Conservation (phyloP, 2,329 filamentous ascomycete genomes). For the Cladobotryum mycophilum region DNA sequence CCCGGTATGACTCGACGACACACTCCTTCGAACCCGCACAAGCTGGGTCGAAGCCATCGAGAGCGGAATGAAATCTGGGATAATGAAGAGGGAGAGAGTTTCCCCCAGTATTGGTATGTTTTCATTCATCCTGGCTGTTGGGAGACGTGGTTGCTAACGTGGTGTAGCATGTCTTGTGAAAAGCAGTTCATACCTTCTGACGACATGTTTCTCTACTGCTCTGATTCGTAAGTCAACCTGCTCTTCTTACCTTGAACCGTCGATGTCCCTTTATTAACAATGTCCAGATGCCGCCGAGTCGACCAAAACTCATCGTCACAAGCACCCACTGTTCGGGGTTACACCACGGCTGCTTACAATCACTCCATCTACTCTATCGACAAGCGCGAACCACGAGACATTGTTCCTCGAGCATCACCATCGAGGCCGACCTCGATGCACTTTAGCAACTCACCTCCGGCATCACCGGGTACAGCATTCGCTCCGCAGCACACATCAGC, state of each 20-base stretch:
- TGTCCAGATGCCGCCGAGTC: slow-evolving; percentile 45
- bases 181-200: slow-evolving; percentile 57
- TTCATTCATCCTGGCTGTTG: not conserved
- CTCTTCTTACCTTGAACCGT: not conserved
- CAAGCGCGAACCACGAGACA: slow-evolving; percentile 51
- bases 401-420: slow-evolving; percentile 57
- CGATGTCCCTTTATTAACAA: slow-evolving; percentile 16
- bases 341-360: slow-evolving; percentile 23
- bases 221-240: slow-evolving; percentile 47
- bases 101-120: slow-evolving; percentile 60
- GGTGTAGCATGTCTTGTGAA: slow-evolving; percentile 56
- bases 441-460: slow-evolving; percentile 46
- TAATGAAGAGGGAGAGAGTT: slow-evolving; percentile 55
- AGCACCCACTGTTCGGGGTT: slow-evolving; percentile 22
- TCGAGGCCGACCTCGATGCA: slow-evolving; percentile 52
- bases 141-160: slow-evolving; percentile 14
- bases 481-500: slow-evolving; percentile 41
- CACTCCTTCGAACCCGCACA: slow-evolving; percentile 35
- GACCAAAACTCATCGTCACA: slow-evolving; percentile 39
- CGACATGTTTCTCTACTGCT: slow-evolving; percentile 56
- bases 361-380: slow-evolving; percentile 41
- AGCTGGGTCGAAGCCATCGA: slow-evolving; percentile 44
- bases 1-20: slow-evolving; percentile 41
- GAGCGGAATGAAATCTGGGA: slow-evolving; percentile 49
- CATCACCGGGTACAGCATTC: slow-evolving; percentile 34